Percentiles rank a stretch among this genome's conserved stretches.
phyloP scores from a whole-genome alignment of 371 early-diverging fungal genomes.

The Mortierella sp. region DNA sequence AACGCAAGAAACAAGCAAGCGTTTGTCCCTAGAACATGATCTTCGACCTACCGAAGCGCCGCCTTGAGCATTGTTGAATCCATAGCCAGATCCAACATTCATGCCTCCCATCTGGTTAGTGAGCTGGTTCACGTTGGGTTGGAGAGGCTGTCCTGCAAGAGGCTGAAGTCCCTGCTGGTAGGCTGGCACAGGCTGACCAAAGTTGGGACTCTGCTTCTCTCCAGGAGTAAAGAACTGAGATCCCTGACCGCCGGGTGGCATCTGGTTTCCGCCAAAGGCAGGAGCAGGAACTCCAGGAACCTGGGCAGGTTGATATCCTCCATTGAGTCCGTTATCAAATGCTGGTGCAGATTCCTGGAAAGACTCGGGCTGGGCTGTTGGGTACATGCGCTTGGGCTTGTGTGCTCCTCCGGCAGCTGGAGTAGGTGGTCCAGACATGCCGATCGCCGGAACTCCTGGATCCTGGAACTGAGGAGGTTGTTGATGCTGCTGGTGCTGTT shows the following conservation, averaged over 20 bases:
- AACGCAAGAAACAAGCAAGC: background rate
- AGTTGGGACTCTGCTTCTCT: conserved; percentile 31
- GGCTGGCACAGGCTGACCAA: conserved; percentile 39
- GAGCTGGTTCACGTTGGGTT: conserved; percentile 39
- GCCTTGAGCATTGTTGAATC: conserved; percentile 41
- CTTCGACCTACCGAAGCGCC: conserved; percentile 21
- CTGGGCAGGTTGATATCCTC: conserved; percentile 26
- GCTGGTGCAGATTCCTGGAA: conserved; percentile 35
- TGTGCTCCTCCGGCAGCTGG: conserved; percentile 42
- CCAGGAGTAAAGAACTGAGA: conserved; percentile 59
- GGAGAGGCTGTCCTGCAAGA: conserved; percentile 41
- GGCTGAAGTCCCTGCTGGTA: conserved; percentile 49
- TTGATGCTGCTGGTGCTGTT: conserved; percentile 17
- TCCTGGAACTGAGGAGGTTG: conserved; percentile 23
- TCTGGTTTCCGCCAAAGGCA: conserved; percentile 17
- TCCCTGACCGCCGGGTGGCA: conserved; percentile 64
- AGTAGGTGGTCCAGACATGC: conserved; percentile 34
- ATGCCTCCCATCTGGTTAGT: conserved; percentile 51
- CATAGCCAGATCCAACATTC: conserved; percentile 41
- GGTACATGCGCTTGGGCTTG: conserved; percentile 73
- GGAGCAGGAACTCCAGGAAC: conserved; percentile 29
- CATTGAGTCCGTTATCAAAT: conserved; percentile 30
- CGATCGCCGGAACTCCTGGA: conserved; percentile 8
- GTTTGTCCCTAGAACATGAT: background rate
- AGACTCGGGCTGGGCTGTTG: conserved; percentile 45